Percentiles rank a stretch among this genome's conserved stretches.
phyloP scores from a whole-genome alignment of 805 yeast genomes.

The Zygosaccharomyces rouxii region DNA sequence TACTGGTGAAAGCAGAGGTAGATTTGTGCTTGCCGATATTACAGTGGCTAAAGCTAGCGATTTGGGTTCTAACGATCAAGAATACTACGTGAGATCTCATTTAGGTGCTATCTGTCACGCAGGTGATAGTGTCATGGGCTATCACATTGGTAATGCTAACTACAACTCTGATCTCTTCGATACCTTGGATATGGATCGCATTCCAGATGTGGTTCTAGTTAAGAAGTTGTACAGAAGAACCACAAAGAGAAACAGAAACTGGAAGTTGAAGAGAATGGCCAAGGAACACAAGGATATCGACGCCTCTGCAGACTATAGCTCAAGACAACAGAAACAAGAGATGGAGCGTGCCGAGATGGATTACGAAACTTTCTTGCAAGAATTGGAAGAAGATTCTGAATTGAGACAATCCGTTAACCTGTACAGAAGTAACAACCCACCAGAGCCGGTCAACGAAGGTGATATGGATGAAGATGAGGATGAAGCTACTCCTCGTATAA shows the following conservation, averaged over 20 bases:
- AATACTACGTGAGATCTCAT: constrained; percentile 83
- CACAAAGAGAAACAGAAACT: constrained; percentile 67
- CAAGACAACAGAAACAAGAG: constrained; percentile 79
- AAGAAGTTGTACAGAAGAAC: constrained; percentile 86
- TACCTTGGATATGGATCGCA: constrained; percentile 50
- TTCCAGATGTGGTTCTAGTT: constrained; percentile 83
- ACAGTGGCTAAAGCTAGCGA: constrained; percentile 88
- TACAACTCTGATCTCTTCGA: constrained; percentile 88
- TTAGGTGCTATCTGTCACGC: constrained; percentile 93
- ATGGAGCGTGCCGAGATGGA: constrained; percentile 90
- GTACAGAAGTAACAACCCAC: constrained; percentile 57
- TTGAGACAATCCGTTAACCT: constrained; percentile 85
- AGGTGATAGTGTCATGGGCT: constrained; percentile 94
- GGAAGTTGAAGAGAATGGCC: constrained; percentile 98
- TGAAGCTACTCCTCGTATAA: constrained; percentile 83
- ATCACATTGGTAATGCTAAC: constrained; percentile 77
- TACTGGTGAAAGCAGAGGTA: constrained; percentile 73
- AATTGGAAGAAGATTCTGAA: constrained; percentile 94
- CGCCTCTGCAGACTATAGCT: constrained; percentile 55
- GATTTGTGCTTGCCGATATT: constrained; percentile 78
- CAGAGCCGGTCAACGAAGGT: constrained; percentile 18
- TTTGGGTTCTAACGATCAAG: constrained; percentile 78
- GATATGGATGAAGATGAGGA: constrained; percentile 58
- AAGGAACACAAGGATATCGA: constrained; percentile 86
- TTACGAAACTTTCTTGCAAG: constrained; percentile 93